These are phyloP conservation scores for Lachnellula occidentalis DNA, from an alignment of 2,329 filamentous ascomycete species.

Conservation along the genomic window DNA sequence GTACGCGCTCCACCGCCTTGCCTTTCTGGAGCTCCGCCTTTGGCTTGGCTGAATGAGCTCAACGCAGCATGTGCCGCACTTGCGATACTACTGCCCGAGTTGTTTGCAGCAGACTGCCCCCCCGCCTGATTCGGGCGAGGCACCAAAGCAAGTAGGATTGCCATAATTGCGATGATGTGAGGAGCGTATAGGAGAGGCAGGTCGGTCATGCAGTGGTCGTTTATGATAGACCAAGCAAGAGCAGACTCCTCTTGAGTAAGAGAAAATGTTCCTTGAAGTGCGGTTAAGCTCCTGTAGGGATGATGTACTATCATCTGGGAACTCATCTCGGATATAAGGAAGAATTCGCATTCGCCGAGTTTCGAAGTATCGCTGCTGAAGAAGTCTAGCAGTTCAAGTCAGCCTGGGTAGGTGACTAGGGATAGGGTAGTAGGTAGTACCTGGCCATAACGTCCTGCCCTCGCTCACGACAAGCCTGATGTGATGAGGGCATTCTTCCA, in stretches of 20 bases:
- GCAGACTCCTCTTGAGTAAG: conserved; percentile 59
- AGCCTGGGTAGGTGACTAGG: neutral
- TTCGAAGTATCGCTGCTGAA: conserved; percentile 60
- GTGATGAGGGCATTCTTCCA: conserved; percentile 95
- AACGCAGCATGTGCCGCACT: conserved; percentile 30
- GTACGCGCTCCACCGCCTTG: conserved; percentile 19
- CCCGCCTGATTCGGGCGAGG: conserved; percentile 51
- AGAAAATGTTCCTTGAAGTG: conserved; percentile 54
- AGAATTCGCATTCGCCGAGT: conserved; percentile 71
- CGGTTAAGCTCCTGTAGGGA: conserved; percentile 62
- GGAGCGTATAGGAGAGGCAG: conserved; percentile 62
- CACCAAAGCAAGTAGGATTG: conserved; percentile 63
- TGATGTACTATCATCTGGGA: conserved; percentile 71
- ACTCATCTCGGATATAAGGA: conserved; percentile 66
- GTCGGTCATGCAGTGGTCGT: conserved; percentile 70
- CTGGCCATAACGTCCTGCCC: conserved; percentile 77
- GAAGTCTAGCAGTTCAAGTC: conserved; percentile 42
- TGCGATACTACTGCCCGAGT: conserved; percentile 31
- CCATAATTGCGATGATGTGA: conserved; percentile 64
- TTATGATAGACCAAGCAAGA: conserved; percentile 65
- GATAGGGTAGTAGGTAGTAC: conserved; percentile 33
- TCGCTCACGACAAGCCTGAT: conserved; percentile 87
- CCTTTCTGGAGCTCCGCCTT: conserved; percentile 17
- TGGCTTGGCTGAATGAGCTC: conserved; percentile 25
- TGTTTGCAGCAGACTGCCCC: conserved; percentile 38